Evolutionary conservation across 805 yeast species (phyloP), one percentile per base, ranked within the genome.

Genomic region (Wilhelminamyces savonicus): DNA sequence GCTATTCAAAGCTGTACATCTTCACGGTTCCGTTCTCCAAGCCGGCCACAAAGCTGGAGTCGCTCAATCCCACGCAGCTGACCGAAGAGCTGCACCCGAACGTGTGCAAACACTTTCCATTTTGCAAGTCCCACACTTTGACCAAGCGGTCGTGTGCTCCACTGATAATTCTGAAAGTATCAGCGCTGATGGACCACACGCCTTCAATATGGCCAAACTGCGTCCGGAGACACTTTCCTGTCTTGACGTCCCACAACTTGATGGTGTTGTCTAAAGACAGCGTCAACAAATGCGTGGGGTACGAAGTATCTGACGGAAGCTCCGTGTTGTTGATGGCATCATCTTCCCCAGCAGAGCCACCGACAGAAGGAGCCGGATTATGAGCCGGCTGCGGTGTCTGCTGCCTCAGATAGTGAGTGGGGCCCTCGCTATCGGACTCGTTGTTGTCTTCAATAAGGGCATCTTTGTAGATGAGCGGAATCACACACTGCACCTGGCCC

Each of bases 191-290:
- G 24, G 90, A 86, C 97, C 97, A 90, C 13, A 92, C 95, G 14
- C 98, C 98, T 57, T 92, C 97, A 31, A 90, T 86, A 52, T 92
- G 98, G 3, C 98, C 98, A 62, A 90, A 92, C 55, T 92, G 90
- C 0, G 98, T 92, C 34, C 96, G 69, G 8, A 87, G 74, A 50
- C 97, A 90, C 53, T 77, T 75, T 3, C 97, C 96, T 1, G 92
- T 76, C 38, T 66, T 67, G 18, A 87, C 81, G 43, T 86, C 94
- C 97, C 97, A 88, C 27, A 90, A 56, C 52, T 88, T 86, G 54
- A 88, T 86, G 5, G 97, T 88, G 56, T 87, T 87, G 55, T 88
- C 97, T 36, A 90, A 62, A 1, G 96, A 85, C 11, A 94, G 86
- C 0, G 96, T 81, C 16, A 88, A 58, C 32, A 88, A 54, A 56